These are phyloP conservation scores for Mycotypha africana DNA, from an alignment of 371 early-diverging fungal species.

Conservation along the genomic window DNA sequence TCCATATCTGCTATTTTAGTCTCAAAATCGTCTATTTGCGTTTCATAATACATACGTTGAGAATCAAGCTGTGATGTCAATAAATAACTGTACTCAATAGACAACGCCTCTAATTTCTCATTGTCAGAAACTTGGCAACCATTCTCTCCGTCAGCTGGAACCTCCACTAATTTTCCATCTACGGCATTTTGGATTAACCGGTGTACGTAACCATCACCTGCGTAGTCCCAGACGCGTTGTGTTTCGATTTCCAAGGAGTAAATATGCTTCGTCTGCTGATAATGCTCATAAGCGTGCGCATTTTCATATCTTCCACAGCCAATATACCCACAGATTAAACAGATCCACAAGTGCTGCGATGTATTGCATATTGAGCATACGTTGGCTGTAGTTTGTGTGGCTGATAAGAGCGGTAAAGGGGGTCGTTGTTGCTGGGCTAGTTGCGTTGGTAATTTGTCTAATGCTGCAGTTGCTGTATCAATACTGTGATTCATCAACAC, in stretches of 20 bases:
- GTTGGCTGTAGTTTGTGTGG: constrained; percentile 21
- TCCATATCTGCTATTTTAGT: constrained; percentile 35
- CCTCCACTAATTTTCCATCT: constrained; percentile 89
- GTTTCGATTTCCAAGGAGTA: constrained; percentile 93
- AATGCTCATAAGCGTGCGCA: constrained; percentile 87
- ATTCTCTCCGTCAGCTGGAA: constrained; percentile 44
- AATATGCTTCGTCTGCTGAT: constrained; percentile 69
- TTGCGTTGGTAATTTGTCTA: too few relatives aligned
- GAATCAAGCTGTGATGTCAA: constrained; percentile 83
- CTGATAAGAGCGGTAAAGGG: too few relatives aligned
- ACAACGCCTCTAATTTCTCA: constrained; percentile 77
- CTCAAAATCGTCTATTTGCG: constrained; percentile 51
- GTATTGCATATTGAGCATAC: constrained; percentile 69
- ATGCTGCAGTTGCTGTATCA: too few relatives aligned
- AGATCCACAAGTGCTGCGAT: constrained; percentile 82
- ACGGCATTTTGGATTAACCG: constrained; percentile 82
- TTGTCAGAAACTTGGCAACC: too few relatives aligned
- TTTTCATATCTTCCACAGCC: constrained; percentile 78
- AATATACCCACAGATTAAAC: constrained; percentile 89
- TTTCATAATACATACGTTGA: constrained; percentile 84
- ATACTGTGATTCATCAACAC: neutral
- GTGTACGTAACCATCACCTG: constrained; percentile 92
- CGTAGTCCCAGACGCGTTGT: constrained; percentile 96
- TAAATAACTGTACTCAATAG: constrained; percentile 77
- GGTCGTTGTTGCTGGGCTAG: too few relatives aligned